Percentiles rank a stretch among this genome's conserved stretches.
Evolutionary conservation across 306 rosid species (phyloP).

Genomic region (Aeschynomene evenia): DNA sequence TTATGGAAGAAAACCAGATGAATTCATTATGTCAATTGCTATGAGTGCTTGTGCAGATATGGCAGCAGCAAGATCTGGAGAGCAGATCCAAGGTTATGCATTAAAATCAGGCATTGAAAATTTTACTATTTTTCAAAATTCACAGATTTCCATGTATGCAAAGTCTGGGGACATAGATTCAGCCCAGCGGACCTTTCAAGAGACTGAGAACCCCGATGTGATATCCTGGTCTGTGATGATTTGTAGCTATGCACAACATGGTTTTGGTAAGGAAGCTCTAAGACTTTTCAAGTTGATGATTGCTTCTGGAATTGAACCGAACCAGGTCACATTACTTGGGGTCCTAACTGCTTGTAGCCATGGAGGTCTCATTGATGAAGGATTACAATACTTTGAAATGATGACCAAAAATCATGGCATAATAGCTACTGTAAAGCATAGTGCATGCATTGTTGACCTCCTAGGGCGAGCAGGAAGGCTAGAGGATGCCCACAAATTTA

Average conservation of each 20-base stretch:
- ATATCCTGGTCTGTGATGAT: slow-evolving; percentile 68
- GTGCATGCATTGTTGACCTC: slow-evolving; percentile 55
- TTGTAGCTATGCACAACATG: slow-evolving; percentile 55
- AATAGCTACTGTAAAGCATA: slow-evolving; percentile 44
- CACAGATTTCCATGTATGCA: slow-evolving; percentile 61
- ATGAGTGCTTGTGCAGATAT: slow-evolving; percentile 50
- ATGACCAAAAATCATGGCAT: slow-evolving; percentile 49
- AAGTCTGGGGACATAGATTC: slow-evolving; percentile 55
- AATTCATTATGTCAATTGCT: slow-evolving; percentile 47
- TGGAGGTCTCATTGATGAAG: slow-evolving; percentile 60
- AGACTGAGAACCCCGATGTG: slow-evolving; percentile 46
- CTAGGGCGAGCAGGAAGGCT: slow-evolving; percentile 59
- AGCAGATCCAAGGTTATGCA: slow-evolving; percentile 54
- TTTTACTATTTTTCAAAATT: slow-evolving; percentile 49
- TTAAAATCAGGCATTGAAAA: slow-evolving; percentile 38
- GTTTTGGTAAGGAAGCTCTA: slow-evolving; percentile 50
- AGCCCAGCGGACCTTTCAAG: slow-evolving; percentile 44
- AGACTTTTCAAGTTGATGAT: slow-evolving; percentile 47
- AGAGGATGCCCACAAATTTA: slow-evolving; percentile 47
- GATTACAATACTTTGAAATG: slow-evolving; percentile 43
- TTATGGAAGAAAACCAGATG: slow-evolving; percentile 44
- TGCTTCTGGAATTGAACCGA: slow-evolving; percentile 45
- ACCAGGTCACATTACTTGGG: slow-evolving; percentile 50
- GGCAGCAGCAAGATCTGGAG: slow-evolving; percentile 50
- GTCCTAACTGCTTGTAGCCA: slow-evolving; percentile 66